Conservation (phyloP, 257 asterid genomes). For the Solanum sejunctum region DNA sequence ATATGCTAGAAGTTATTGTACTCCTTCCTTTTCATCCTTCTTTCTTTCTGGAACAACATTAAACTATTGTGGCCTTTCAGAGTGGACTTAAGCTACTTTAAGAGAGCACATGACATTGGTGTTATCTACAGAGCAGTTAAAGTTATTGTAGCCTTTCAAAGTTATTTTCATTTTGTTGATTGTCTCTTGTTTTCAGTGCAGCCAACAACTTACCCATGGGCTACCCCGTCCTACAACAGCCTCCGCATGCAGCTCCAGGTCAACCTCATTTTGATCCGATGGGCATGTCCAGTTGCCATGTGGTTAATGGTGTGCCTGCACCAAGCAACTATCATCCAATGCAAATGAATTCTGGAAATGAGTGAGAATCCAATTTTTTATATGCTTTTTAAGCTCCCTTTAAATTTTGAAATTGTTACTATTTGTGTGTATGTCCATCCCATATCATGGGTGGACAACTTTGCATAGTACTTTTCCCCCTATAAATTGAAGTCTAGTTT, state of each 20-base stretch:
- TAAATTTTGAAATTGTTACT: not conserved
- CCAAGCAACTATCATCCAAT: conserved; percentile 73
- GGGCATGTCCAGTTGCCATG: conserved; percentile 61
- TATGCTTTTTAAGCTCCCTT: not conserved
- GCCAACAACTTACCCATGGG: conserved; percentile 92
- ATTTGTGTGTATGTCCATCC: too few species aligned
- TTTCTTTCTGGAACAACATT: not conserved
- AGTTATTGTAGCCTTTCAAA: not conserved
- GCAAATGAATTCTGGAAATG: conserved; percentile 73
- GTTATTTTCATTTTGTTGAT: conserved; percentile 23
- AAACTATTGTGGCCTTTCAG: not conserved
- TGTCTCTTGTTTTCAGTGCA: conserved; percentile 55
- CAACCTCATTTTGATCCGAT: conserved; percentile 72
- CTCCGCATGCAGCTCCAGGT: conserved; percentile 49
- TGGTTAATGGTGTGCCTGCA: conserved; percentile 85
- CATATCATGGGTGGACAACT: too few species aligned
- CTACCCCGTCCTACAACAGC: conserved; percentile 79
- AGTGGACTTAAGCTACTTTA: not conserved
- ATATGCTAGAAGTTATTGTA: not conserved
- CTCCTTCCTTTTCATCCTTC: not conserved
- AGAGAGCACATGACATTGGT: not conserved
- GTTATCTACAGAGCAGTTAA: not conserved
- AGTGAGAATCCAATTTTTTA: conserved; percentile 32
- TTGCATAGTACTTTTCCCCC: too few species aligned
- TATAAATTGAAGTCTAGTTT: too few species aligned